These are phyloP conservation scores for Davidsoniella australis DNA, from an alignment of 2,329 filamentous ascomycete genomes.

Conservation along the genomic window DNA sequence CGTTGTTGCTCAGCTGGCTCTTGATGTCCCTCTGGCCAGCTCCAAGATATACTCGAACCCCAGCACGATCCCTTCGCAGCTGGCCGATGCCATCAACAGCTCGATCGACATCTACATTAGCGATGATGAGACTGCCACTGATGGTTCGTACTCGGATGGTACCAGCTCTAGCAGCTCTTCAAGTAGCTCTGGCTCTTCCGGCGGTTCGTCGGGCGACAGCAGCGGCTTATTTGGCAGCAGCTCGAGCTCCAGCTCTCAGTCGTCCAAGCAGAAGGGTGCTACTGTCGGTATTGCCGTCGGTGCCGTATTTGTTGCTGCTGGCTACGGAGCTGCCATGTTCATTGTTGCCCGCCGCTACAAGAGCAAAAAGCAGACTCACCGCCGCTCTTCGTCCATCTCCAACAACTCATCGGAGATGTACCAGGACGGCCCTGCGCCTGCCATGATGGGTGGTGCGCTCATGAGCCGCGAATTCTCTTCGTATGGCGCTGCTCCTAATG, in stretches of 20 bases:
- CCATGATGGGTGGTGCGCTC: conserved; percentile 54
- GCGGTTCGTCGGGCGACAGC: conserved; percentile 4
- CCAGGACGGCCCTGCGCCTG: conserved; percentile 20
- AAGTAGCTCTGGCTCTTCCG: not conserved
- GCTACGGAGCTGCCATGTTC: conserved; percentile 93
- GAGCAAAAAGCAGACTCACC: conserved; percentile 63
- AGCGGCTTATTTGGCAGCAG: conserved; percentile 18
- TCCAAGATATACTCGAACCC: conserved; percentile 60
- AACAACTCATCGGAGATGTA: conserved; percentile 38
- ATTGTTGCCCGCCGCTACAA: conserved; percentile 81
- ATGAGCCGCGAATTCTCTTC: conserved; percentile 38
- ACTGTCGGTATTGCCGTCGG: conserved; percentile 58
- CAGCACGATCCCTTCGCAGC: conserved; percentile 44
- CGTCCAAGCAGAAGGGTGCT: conserved; percentile 43
- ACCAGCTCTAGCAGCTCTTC: not conserved
- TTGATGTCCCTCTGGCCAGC: conserved; percentile 53
- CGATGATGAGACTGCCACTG: conserved; percentile 24
- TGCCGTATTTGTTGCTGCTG: conserved; percentile 58
- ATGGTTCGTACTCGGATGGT: conserved; percentile 20
- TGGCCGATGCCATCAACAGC: conserved; percentile 71
- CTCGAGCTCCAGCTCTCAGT: conserved; percentile 28
- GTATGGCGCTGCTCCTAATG: conserved; percentile 31
- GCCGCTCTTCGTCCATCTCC: conserved; percentile 57
- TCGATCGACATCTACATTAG: conserved; percentile 51
- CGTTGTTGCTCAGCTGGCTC: conserved; percentile 47